These are phyloP conservation scores for Rhizopogon sp. DNA, from an alignment of 768 basidiomycete genomes.

Conservation along the genomic window DNA sequence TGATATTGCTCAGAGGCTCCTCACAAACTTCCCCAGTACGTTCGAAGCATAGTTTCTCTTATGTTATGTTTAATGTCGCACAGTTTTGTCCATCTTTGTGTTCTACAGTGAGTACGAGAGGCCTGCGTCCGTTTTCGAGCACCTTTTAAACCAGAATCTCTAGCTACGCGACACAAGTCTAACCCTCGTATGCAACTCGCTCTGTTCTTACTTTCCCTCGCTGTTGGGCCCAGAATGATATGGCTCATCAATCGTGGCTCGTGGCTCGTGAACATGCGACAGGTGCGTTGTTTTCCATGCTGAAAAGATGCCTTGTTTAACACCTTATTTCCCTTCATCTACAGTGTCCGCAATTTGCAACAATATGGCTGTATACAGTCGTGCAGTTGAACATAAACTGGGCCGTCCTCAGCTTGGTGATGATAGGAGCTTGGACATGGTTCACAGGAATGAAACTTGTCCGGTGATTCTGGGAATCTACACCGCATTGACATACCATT, in stretches of 20 bases:
- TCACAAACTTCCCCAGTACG: conserved; percentile 71
- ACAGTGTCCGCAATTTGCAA: conserved; percentile 74
- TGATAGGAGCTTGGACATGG: conserved; percentile 56
- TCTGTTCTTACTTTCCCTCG: conserved; percentile 54
- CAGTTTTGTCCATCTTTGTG: conserved; percentile 71
- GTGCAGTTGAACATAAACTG: conserved; percentile 64
- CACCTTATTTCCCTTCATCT: conserved; percentile 2
- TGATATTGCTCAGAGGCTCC: conserved; percentile 51
- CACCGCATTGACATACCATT: not conserved
- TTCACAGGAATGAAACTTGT: conserved; percentile 52
- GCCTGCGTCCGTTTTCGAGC: not conserved
- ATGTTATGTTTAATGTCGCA: conserved; percentile 1
- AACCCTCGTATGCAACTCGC: conserved; percentile 46
- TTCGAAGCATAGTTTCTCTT: conserved; percentile 7
- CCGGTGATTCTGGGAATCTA: conserved; percentile 13
- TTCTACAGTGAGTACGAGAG: conserved; percentile 57
- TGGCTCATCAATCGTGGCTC: conserved; percentile 66
- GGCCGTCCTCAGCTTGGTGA: conserved; percentile 49
- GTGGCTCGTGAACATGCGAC: conserved; percentile 69
- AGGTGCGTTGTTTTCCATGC: conserved; percentile 37
- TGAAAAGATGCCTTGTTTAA: not conserved
- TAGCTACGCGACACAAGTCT: conserved; percentile 61
- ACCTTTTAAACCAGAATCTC: conserved; percentile 3
- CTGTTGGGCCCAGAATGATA: conserved; percentile 61
- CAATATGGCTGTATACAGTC: conserved; percentile 73